These are phyloP conservation scores for Moringa oleifera DNA, from an alignment of 345 rosid genomes.

Conservation along the genomic window DNA sequence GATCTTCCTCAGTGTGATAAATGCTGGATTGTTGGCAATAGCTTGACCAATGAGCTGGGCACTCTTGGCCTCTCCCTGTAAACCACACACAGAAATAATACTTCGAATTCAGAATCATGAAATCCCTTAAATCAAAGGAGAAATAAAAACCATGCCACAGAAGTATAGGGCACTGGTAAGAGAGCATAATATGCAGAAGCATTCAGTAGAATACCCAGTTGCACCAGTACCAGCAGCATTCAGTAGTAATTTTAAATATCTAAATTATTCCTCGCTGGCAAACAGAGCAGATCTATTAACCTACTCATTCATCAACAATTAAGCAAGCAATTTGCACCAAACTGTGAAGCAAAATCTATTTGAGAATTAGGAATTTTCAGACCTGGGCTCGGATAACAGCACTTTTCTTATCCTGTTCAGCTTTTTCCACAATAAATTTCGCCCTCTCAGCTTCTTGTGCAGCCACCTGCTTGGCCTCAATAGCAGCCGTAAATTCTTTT, in stretches of 20 bases:
- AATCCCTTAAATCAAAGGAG: neutral
- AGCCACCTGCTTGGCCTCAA: conserved; percentile 91
- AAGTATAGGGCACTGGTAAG: no score
- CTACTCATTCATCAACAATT: no score
- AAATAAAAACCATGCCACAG: no score
- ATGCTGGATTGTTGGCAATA: conserved; percentile 87
- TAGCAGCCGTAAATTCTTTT: conserved; percentile 91
- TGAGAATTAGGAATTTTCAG: conserved; percentile 7
- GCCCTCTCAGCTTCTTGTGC: conserved; percentile 97
- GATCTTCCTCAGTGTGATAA: conserved; percentile 83
- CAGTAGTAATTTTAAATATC: no score
- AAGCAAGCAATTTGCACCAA: neutral
- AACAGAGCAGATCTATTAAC: neutral
- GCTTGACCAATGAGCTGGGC: conserved; percentile 94
- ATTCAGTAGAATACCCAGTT: neutral
- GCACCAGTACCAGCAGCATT: no score
- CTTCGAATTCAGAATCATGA: neutral
- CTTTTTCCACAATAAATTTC: conserved; percentile 90
- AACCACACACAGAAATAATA: conserved; percentile 6
- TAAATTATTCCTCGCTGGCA: neutral
- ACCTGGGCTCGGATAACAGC: conserved; percentile 94
- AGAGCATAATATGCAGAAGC: neutral
- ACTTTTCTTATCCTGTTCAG: conserved; percentile 90
- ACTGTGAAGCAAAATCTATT: neutral
- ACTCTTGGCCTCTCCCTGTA: conserved; percentile 90